Percentiles rank a stretch among this genome's conserved stretches.
Conservation (phyloP, 108 stramenopile species). For the Fragilariopsis cylindrus region DNA sequence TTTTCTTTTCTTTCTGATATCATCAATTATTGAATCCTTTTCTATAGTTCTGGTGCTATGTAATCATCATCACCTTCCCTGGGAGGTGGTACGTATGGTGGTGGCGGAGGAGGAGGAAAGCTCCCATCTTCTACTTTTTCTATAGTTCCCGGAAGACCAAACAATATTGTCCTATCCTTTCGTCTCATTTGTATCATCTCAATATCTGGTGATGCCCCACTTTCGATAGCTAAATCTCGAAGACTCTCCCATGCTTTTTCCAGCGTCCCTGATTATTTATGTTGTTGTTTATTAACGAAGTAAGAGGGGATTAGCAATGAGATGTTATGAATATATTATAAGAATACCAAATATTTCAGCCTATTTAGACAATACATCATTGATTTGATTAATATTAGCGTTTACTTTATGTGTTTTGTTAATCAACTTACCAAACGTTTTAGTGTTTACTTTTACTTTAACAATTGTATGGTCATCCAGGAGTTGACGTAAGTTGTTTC, state of each 20-base stretch:
- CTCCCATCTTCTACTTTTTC: constrained; percentile 42
- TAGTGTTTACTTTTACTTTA: constrained; percentile 63
- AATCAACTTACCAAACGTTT: constrained; percentile 30
- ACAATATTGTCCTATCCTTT: constrained; percentile 45
- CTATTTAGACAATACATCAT: neutral
- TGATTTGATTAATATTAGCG: neutral
- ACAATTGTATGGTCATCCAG: constrained; percentile 62
- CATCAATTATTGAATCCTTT: no score
- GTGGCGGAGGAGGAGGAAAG: constrained; percentile 57
- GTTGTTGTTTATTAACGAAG: neutral
- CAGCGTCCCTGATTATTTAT: constrained; percentile 20
- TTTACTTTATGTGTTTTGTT: neutral
- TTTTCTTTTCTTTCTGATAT: no score
- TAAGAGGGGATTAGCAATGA: neutral
- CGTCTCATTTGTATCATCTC: constrained; percentile 56
- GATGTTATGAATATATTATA: neutral
- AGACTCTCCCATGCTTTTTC: constrained; percentile 41
- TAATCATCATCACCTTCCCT: neutral
- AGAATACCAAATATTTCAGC: neutral
- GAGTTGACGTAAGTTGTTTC: constrained; percentile 60
- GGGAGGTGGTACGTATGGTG: neutral
- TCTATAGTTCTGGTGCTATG: constrained; percentile 18
- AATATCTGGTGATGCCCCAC: constrained; percentile 45
- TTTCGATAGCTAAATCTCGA: constrained; percentile 39
- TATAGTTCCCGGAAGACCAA: constrained; percentile 55